phyloP scores from a whole-genome alignment of 371 early-diverging fungal genomes.

The Neoconidiobolus thromboides region DNA sequence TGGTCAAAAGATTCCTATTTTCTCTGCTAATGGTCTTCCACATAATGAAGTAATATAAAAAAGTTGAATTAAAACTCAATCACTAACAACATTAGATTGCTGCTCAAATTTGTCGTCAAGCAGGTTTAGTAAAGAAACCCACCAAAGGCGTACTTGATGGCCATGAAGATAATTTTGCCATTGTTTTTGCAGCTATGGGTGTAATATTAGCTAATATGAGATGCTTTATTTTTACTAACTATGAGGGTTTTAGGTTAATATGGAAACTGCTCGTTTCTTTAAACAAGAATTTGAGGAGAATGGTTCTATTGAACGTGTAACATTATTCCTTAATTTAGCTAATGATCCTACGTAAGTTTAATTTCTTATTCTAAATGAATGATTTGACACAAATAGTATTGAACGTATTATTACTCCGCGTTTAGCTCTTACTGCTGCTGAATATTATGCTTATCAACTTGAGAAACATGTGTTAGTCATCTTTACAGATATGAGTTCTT shows the following conservation, averaged over 20 bases:
- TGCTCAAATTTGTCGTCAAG: conserved; percentile 99
- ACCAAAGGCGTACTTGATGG: conserved; percentile 94
- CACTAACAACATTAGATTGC: conserved; percentile 54
- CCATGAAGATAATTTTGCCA: conserved; percentile 99
- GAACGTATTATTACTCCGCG: conserved; percentile 99
- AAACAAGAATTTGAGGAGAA: conserved; percentile 99
- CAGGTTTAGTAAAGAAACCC: conserved; percentile 91
- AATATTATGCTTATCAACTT: conserved; percentile 99
- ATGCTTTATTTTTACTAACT: background rate
- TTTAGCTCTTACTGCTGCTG: conserved; percentile 98
- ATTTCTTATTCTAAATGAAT: background rate
- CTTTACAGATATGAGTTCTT: conserved; percentile 99
- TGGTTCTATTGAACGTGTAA: conserved; percentile 97
- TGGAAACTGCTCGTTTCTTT: conserved; percentile 99
- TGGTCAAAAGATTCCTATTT: conserved; percentile 99
- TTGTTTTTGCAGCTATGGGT: conserved; percentile 99
- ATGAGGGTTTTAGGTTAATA: conserved; percentile 44
- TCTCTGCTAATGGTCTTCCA: conserved; percentile 99
- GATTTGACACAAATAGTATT: conserved; percentile 29
- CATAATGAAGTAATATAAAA: conserved; percentile 82
- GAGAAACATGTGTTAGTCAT: conserved; percentile 99
- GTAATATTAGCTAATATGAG: conserved; percentile 14
- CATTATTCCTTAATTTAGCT: conserved; percentile 98
- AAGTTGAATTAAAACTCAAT: background rate
- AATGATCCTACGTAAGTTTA: conserved; percentile 96